Percentiles rank a stretch among this genome's conserved stretches.
These are phyloP conservation scores for Boletus pseudo-olivaceus DNA, from an alignment of 768 basidiomycete genomes.

Conservation along the genomic window DNA sequence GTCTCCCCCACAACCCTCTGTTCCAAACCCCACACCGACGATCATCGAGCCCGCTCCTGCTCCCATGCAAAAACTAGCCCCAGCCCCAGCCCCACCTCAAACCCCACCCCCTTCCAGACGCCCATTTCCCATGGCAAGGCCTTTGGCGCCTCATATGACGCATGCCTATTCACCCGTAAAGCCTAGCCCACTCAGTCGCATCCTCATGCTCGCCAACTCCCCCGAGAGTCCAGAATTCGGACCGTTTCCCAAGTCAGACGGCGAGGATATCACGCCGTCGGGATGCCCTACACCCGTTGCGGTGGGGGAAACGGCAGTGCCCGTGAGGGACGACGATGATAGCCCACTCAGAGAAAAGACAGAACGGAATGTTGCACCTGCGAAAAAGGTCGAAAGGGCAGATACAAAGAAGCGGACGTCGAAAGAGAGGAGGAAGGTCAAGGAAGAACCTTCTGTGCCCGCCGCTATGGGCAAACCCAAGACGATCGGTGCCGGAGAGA, in stretches of 20 bases:
- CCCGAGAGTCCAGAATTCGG: slow-evolving; percentile 39
- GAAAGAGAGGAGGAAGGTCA: slow-evolving; percentile 41
- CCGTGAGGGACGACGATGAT: slow-evolving; percentile 45
- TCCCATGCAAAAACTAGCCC: slow-evolving; percentile 2
- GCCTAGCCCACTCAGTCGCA: slow-evolving; percentile 78
- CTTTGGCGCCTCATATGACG: slow-evolving; percentile 62
- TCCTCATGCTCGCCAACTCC: slow-evolving; percentile 67
- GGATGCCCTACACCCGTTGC: slow-evolving; percentile 20
- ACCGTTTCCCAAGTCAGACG: not conserved
- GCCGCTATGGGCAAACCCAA: slow-evolving; percentile 27
- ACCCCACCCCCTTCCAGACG: slow-evolving; percentile 31
- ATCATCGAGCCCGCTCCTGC: slow-evolving; percentile 18
- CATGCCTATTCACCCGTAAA: slow-evolving; percentile 81
- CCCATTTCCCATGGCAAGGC: slow-evolving; percentile 72
- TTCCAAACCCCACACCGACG: slow-evolving; percentile 17
- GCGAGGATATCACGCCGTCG: slow-evolving; percentile 23
- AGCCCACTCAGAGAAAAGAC: slow-evolving; percentile 53
- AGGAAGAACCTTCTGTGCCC: slow-evolving; percentile 18
- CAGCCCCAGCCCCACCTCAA: slow-evolving; percentile 6
- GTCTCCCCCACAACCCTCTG: not conserved
- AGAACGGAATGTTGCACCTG: slow-evolving; percentile 27
- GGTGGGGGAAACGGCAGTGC: slow-evolving; percentile 4
- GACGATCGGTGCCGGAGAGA: slow-evolving; percentile 29
- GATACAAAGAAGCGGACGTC: slow-evolving; percentile 30
- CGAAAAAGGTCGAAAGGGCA: slow-evolving; percentile 9